Conservation (phyloP, 805 yeast species). For the Scheffersomyces ergatensis region DNA sequence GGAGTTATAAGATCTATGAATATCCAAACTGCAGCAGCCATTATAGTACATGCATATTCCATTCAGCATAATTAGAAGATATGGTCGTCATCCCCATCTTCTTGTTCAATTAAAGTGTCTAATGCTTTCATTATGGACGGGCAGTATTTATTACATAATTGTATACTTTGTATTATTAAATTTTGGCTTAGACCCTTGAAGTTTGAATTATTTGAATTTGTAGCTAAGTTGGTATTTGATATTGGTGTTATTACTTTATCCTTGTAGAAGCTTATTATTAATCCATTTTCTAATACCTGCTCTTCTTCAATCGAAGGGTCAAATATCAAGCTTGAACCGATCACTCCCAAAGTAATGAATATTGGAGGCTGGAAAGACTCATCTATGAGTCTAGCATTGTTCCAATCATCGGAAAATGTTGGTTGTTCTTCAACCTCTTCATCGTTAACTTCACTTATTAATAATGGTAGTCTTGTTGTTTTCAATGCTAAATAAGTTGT, state of each 20-base stretch:
- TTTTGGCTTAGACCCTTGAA: constrained; percentile 55
- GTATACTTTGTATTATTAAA: constrained; percentile 51
- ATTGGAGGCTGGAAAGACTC: constrained; percentile 65
- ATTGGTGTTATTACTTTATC: constrained; percentile 73
- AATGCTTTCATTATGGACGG: constrained; percentile 58
- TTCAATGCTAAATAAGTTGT: constrained; percentile 79
- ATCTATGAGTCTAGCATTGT: constrained; percentile 40
- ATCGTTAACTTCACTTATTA: constrained; percentile 67
- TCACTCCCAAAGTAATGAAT: constrained; percentile 70
- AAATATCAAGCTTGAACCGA: constrained; percentile 64
- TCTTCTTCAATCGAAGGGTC: constrained; percentile 93
- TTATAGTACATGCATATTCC: constrained; percentile 87
- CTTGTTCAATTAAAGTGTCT: constrained; percentile 43
- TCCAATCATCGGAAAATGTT: constrained; percentile 88
- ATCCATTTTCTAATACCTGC: constrained; percentile 81
- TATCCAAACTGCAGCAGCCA: constrained; percentile 95
- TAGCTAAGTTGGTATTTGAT: constrained; percentile 61
- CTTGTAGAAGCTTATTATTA: constrained; percentile 69
- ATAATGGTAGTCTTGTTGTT: constrained; percentile 71
- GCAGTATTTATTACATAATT: constrained; percentile 61
- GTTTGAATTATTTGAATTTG: constrained; percentile 39
- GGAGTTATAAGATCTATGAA: constrained; percentile 96
- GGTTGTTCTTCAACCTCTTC: constrained; percentile 84
- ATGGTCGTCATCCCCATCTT: constrained; percentile 30
- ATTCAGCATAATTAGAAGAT: constrained; percentile 49